A percentile compares a stretch with the other conserved stretches of the same genome.
Conservation (phyloP, 2,329 filamentous ascomycete species). For the Pestalotiopsis sp. region DNA sequence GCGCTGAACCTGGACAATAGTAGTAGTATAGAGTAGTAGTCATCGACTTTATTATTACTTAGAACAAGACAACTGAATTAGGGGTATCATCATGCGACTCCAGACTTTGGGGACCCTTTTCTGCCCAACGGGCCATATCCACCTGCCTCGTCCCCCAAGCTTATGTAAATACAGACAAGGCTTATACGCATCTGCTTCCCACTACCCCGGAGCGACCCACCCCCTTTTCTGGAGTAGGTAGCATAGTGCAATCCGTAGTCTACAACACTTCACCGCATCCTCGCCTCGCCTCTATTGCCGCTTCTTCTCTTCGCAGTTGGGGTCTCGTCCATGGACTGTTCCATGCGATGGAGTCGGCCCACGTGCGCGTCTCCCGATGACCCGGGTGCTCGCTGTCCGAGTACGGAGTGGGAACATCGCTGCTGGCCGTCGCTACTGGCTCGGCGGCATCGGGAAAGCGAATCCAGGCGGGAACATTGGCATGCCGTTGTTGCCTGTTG, state of each 20-base stretch:
- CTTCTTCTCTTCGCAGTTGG: neutral
- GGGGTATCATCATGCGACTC: neutral
- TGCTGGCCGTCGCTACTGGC: constrained; percentile 19
- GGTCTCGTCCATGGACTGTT: neutral
- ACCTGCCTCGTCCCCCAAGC: neutral
- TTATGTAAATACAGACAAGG: neutral
- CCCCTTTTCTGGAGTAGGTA: neutral
- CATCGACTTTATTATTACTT: neutral
- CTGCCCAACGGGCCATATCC: neutral
- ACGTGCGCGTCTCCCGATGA: neutral
- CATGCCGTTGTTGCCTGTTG: constrained; percentile 51
- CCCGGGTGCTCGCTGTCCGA: neutral
- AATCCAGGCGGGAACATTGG: constrained; percentile 51
- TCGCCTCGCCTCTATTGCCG: neutral
- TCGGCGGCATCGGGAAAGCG: constrained; percentile 36
- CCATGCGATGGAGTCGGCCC: neutral
- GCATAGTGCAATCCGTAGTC: too few relatives aligned
- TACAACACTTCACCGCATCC: neutral
- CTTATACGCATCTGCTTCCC: neutral
- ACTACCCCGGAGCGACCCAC: neutral
- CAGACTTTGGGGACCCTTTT: neutral
- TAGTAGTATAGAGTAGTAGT: neutral
- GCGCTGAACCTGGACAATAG: neutral
- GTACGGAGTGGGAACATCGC: neutral
- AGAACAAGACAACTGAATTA: neutral